A percentile compares a stretch with the other conserved stretches of the same genome.
phyloP scores from a whole-genome alignment of 345 rosid species.

The Fremontodendron californicum region DNA sequence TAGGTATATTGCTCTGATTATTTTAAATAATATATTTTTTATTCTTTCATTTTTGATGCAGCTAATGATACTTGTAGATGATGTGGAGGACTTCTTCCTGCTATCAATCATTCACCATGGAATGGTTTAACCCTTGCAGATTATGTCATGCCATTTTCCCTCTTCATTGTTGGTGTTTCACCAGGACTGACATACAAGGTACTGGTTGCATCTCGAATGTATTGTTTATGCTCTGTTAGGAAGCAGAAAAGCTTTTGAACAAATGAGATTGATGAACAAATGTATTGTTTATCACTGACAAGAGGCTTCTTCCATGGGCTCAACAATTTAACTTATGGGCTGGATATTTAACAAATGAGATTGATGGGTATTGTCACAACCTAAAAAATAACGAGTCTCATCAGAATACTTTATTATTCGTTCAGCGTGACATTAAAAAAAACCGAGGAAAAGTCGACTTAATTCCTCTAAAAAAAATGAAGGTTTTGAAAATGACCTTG shows the following conservation, averaged over 20 bases:
- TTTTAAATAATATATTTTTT: background rate
- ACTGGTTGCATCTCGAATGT: slow-evolving; percentile 1
- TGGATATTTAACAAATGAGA: slow-evolving; percentile 55
- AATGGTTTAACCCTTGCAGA: slow-evolving; percentile 86
- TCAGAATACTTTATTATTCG: too few species aligned
- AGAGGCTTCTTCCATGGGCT: slow-evolving; percentile 83
- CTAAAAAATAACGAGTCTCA: too few species aligned
- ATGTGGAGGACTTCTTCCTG: slow-evolving; percentile 76
- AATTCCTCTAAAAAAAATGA: too few species aligned
- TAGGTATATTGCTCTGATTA: background rate
- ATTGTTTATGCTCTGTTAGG: too few species aligned
- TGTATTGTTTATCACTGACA: too few species aligned
- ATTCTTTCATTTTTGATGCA: slow-evolving; percentile 26
- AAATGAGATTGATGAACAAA: too few species aligned
- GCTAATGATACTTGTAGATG: slow-evolving; percentile 91
- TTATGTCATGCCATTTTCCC: slow-evolving; percentile 90
- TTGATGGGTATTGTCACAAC: slow-evolving; percentile 78
- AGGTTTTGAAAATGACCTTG: too few species aligned
- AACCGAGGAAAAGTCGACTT: too few species aligned
- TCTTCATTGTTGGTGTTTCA: slow-evolving; percentile 84
- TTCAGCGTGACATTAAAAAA: too few species aligned
- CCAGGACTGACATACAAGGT: slow-evolving; percentile 80
- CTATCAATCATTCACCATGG: slow-evolving; percentile 93
- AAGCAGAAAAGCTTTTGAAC: too few species aligned
- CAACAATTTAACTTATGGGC: slow-evolving; percentile 59